Evolutionary conservation across 495 filamentous ascomycete species (phyloP), one percentile per base, ranked within the genome.

Genomic region (Xylaria grammica): DNA sequence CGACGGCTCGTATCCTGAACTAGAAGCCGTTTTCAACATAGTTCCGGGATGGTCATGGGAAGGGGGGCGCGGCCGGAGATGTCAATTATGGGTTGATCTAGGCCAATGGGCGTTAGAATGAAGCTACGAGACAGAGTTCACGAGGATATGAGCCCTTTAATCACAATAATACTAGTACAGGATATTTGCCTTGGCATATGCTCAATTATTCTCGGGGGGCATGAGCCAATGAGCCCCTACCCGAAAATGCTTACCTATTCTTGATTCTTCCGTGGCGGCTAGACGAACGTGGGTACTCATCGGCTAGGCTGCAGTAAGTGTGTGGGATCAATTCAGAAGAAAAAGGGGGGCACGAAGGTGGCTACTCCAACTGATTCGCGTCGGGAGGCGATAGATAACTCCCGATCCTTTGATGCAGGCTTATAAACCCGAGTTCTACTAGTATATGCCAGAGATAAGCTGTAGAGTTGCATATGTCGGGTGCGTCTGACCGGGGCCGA

Each of bases 41-140:
- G 83, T 76, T n/a, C 73, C 87, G 69, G 84, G 80, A 26, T 77
- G 75, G 55, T 64, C 65, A 20, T 89, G 84, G 84, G 86, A 89
- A 68, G 85, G 80, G 8, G 82, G 82, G 2, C 72, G 86, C 50
- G 84, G 86, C 1, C 56, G 58, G 36, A 72, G 86, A 50, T 89
- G 86, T 71, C 79, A 82, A 32, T 79, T 87, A 56, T 89, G 85
- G 86, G 80, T 75, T 55, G 75, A 74, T 40, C 71, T 87, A 36
- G 80, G 72, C 11, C 63, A 65, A 9, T 72, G 69, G 69, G 67
- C 69, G 30, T 20, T 61, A 34, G 66, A 61, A 56, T 72, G 26
- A 67, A 20, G 0, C 20, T 0, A 13, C 3, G 17, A 11, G 29
- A 27, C 6, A 30, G 17, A 24, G 11, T 29, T 20, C 11, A 15